Percentiles rank a stretch among this genome's conserved stretches.
Conservation (phyloP, 305 asterid genomes). For the Fraxinus greggii region DNA sequence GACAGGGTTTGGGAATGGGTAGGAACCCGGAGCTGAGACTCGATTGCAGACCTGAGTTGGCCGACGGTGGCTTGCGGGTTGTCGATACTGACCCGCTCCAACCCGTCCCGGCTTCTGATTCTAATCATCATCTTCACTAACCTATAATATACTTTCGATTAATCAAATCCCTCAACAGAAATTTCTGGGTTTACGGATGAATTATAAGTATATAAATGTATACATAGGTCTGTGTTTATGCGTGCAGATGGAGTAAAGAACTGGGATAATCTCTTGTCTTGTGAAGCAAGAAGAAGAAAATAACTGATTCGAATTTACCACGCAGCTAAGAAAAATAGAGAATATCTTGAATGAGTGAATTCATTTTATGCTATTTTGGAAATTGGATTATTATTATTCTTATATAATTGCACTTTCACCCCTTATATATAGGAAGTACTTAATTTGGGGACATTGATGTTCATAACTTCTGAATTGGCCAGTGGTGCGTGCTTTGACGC, state of each 20-base stretch:
- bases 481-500: too few species aligned
- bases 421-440: too few species aligned
- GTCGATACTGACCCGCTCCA: slow-evolving; percentile 75
- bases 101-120: slow-evolving; percentile 91
- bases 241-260: neutral
- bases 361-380: too few species aligned
- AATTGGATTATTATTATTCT: too few species aligned
- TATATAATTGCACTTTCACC: too few species aligned
- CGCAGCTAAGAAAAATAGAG: too few species aligned
- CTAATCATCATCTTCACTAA: slow-evolving; percentile 76
- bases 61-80: slow-evolving; percentile 58
- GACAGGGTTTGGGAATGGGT: slow-evolving; percentile 68
- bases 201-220: neutral
- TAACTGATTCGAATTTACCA: neutral
- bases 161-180: neutral
- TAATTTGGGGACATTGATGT: too few species aligned
- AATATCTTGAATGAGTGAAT: too few species aligned
- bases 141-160: neutral
- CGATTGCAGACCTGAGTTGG: slow-evolving; percentile 61
- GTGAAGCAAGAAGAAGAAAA: slow-evolving; percentile 10
- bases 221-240: neutral
- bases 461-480: too few species aligned
- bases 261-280: neutral
- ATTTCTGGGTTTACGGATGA: neutral
- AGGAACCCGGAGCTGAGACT: slow-evolving; percentile 77